Evolutionary conservation across 2,329 filamentous ascomycete species (phyloP), one percentile per base, ranked within the genome.

Genomic region (Grosmannia clavigera): DNA sequence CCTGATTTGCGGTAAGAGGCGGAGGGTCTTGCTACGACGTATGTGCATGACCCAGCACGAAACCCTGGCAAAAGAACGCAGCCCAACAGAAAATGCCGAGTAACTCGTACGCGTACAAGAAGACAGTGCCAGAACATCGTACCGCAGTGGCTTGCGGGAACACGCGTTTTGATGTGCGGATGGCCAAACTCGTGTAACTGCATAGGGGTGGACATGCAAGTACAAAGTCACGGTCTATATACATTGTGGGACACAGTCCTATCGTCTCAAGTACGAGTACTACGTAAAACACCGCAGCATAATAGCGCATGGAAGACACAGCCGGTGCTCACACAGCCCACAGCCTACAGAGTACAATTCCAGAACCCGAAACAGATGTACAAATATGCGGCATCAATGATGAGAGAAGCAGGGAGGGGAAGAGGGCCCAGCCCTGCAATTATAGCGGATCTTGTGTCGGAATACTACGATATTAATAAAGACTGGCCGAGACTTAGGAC

Each of bases 351-450:
- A 10, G 9, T 50, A n/a, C n/a, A 16, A 50, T 50, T n/a, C 43
- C 16, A 48, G 22, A 9, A 48, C 25, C 1, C 22, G 22, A 51
- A 51, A 51, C 48, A 7, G 25, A 16, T 11, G 25, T 4, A 5
- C 14, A 25, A 14, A 51, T 27, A 25, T 46, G 43, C 19, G 43
- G 43, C 43, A 27, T 51, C 22, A 27, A 51, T 25, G 12, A 27
- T 51, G 29, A 25, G 3, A 51, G 48, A 27, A 5, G 22, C 11
- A 51, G 29, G 19, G n/a, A 35, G 29, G 31, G 31, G 31, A 55
- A 55, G 33, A 55, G 53, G 53, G 53, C 33, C 35, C 53, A 40
- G 53, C 53, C 53, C 53, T 55, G 53, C n/a, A 55, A 40, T 55
- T 55, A 38, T 55, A 55, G 53, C 53, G 53, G 53, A 40, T 40